Evolutionary conservation across 768 basidiomycete genomes (phyloP).

Genomic region (Lactifluus volemus): DNA sequence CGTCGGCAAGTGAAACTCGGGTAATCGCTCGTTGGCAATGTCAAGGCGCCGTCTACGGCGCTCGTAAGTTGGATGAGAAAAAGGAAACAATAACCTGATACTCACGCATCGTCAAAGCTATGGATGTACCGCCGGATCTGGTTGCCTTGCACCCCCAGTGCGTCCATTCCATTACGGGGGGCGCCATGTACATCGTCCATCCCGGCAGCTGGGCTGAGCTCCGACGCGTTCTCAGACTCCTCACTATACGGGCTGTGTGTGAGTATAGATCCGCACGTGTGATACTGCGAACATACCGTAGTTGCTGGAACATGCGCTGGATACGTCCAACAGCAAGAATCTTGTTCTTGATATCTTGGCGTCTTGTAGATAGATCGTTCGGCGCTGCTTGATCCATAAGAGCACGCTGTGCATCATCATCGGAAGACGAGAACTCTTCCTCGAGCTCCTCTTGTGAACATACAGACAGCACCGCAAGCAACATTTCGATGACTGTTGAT

Average conservation of each 20-base stretch:
- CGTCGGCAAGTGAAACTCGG: slow-evolving; percentile 37
- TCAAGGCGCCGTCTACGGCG: slow-evolving; percentile 58
- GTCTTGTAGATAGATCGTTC: slow-evolving; percentile 41
- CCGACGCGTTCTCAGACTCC: slow-evolving; percentile 71
- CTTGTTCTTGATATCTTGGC: slow-evolving; percentile 85
- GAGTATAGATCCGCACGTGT: background rate
- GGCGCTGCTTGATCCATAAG: slow-evolving; percentile 21
- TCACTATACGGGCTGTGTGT: slow-evolving; percentile 38
- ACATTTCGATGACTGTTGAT: slow-evolving; percentile 85
- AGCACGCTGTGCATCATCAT: slow-evolving; percentile 33
- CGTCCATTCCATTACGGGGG: slow-evolving; percentile 37
- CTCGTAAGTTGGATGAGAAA: background rate
- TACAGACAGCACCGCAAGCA: slow-evolving; percentile 91
- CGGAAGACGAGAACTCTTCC: slow-evolving; percentile 40
- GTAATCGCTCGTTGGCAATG: slow-evolving; percentile 66
- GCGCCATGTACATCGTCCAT: slow-evolving; percentile 20
- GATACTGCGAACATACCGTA: slow-evolving; percentile 50
- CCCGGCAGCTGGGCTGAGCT: slow-evolving; percentile 37
- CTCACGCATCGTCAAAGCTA: slow-evolving; percentile 71
- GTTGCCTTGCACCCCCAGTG: slow-evolving; percentile 53
- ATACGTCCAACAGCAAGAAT: slow-evolving; percentile 88
- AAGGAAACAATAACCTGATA: slow-evolving; percentile 19
- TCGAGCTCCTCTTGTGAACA: slow-evolving; percentile 96
- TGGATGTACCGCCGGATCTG: slow-evolving; percentile 54
- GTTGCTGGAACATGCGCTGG: slow-evolving; percentile 81